phyloP scores from a whole-genome alignment of 1,284 basidiomycete species.

The Cryptococcus sp. region DNA sequence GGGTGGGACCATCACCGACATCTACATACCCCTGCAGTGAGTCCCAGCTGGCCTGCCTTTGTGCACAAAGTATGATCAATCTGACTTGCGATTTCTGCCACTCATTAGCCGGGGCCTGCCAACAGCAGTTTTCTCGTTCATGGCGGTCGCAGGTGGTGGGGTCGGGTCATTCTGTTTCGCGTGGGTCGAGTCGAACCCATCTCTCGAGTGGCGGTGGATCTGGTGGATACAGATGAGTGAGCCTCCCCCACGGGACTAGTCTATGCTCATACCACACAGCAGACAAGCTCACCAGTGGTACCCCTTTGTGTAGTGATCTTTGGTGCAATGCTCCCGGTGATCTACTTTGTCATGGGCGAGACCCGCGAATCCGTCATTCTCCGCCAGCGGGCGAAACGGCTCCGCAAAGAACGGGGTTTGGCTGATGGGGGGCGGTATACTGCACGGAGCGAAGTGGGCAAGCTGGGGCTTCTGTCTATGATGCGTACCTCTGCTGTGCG shows the following conservation, averaged over 20 bases:
- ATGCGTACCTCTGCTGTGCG: conserved; percentile 35
- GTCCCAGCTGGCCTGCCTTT: too few species aligned
- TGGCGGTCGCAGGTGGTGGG: conserved; percentile 61
- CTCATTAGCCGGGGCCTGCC: conserved; percentile 54
- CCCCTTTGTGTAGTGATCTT: conserved; percentile 19
- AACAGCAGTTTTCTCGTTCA: conserved; percentile 64
- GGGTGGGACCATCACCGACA: conserved; percentile 70
- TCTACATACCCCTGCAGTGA: conserved; percentile 62
- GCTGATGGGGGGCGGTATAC: conserved; percentile 42
- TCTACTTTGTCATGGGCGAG: conserved; percentile 42
- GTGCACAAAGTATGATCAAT: too few species aligned
- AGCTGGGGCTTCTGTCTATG: conserved; percentile 32
- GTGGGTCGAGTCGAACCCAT: conserved; percentile 64
- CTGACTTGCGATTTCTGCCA: too few species aligned
- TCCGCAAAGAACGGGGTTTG: conserved; percentile 30
- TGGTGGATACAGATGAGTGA: conserved; percentile 73
- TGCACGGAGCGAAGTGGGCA: conserved; percentile 45
- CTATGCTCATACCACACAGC: too few species aligned
- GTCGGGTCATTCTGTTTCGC: conserved; percentile 64
- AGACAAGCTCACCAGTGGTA: too few species aligned
- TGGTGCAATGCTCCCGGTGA: conserved; percentile 34
- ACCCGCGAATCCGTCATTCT: conserved; percentile 48
- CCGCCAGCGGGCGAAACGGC: conserved; percentile 31
- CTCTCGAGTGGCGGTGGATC: conserved; percentile 73
- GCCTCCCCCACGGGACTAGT: too few species aligned